phyloP scores from a whole-genome alignment of 129 eudicot species.

The Calendula officinalis region DNA sequence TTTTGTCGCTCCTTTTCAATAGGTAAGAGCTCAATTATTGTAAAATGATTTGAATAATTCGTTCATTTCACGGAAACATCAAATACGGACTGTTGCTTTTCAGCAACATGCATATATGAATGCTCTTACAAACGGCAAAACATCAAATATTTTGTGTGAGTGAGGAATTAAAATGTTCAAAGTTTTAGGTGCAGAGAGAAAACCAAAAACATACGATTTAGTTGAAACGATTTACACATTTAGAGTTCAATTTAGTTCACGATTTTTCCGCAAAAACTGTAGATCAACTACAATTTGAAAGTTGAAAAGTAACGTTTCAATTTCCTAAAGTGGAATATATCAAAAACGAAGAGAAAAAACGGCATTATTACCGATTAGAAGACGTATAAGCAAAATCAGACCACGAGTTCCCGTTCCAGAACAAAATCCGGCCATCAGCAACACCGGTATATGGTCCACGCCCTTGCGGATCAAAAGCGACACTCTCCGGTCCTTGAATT shows the following conservation, averaged over 20 bases:
- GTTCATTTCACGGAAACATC: neutral
- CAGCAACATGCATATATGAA: neutral
- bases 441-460: constrained; percentile 85
- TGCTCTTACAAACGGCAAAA: too few relatives aligned
- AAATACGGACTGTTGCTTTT: neutral
- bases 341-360: neutral
- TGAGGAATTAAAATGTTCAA: too few relatives aligned
- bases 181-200: neutral
- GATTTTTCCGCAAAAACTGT: neutral
- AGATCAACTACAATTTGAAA: neutral
- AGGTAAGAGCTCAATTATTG: neutral
- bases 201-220: neutral
- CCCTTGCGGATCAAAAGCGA: constrained; percentile 73
- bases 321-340: neutral
- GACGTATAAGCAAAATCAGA: constrained; percentile 79
- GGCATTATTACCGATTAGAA: constrained; percentile 55
- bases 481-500: constrained; percentile 88
- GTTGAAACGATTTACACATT: neutral
- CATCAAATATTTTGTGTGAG: too few relatives aligned
- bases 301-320: neutral
- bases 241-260: neutral
- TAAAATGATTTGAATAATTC: neutral
- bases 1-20: neutral
- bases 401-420: constrained; percentile 80
- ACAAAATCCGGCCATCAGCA: constrained; percentile 80